A percentile compares a stretch with the other conserved stretches of the same genome.
These are phyloP conservation scores for Sclerospora graminicola DNA, from an alignment of 352 stramenopile genomes.

Conservation along the genomic window DNA sequence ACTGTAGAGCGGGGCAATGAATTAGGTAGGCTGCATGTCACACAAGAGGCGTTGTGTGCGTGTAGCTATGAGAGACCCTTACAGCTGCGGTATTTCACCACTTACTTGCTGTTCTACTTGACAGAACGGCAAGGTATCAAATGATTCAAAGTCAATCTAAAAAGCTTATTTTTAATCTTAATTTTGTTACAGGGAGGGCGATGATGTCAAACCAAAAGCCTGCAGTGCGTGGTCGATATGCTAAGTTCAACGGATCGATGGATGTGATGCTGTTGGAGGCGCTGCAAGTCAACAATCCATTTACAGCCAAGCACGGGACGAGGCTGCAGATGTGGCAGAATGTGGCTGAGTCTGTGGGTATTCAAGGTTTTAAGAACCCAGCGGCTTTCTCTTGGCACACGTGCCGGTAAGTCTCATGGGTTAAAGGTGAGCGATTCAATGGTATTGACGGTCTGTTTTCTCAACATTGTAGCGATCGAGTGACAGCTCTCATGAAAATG, in stretches of 20 bases:
- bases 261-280: conserved; percentile 70
- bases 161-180: too few species aligned
- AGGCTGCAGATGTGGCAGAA: conserved; percentile 76
- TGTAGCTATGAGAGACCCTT: not conserved
- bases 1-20: conserved; percentile 9
- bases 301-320: conserved; percentile 74
- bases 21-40: conserved; percentile 17
- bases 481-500: conserved; percentile 70
- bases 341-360: conserved; percentile 49
- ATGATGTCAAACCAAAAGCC: conserved; percentile 16
- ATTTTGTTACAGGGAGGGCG: conserved; percentile 1
- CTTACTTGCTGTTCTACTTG: conserved; percentile 3
- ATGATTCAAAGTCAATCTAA: too few species aligned
- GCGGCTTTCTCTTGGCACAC: conserved; percentile 76
- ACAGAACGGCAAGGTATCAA: conserved; percentile 3
- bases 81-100: not conserved
- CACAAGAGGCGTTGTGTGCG: conserved; percentile 1
- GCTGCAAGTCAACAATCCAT: conserved; percentile 62
- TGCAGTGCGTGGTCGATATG: conserved; percentile 48
- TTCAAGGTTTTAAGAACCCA: conserved; percentile 54
- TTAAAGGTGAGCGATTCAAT: not conserved
- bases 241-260: conserved; percentile 73
- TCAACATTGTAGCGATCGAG: conserved; percentile 36
- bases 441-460: not conserved
- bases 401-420: conserved; percentile 36